Conservation (phyloP, 164 flowering plant genomes). For the Kalanchoe fedtschenkoi region DNA sequence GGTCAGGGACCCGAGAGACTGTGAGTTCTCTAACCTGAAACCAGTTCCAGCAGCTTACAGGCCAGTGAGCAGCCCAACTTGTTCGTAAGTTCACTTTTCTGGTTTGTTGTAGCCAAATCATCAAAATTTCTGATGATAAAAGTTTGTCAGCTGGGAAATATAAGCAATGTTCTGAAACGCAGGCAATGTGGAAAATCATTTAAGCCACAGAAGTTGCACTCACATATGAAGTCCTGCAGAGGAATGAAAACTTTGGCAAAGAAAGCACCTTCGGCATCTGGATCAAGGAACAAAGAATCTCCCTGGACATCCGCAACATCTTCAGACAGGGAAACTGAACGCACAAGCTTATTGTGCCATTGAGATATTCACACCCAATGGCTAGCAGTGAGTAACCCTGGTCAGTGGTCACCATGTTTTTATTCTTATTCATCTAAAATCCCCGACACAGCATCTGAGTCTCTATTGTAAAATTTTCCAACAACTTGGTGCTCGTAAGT, state of each 20-base stretch:
- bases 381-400: too few relatives aligned
- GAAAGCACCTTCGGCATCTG: slow-evolving; percentile 8
- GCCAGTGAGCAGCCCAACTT: slow-evolving; percentile 23
- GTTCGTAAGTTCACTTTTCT: slow-evolving; percentile 8
- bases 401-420: too few relatives aligned
- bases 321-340: slow-evolving; percentile 3
- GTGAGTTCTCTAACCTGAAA: slow-evolving; percentile 6
- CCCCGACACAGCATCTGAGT: too few relatives aligned
- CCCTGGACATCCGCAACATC: slow-evolving; percentile 5
- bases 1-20: not conserved
- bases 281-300: slow-evolving; percentile 2
- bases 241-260: slow-evolving; percentile 40
- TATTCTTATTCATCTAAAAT: too few relatives aligned
- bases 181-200: slow-evolving; percentile 80
- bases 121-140: not conserved
- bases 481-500: too few relatives aligned
- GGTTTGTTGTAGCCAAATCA: not conserved
- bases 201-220: slow-evolving; percentile 64
- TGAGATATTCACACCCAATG: not conserved
- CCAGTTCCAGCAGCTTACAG: slow-evolving; percentile 14
- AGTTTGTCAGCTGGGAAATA: not conserved
- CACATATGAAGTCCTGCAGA: slow-evolving; percentile 69
- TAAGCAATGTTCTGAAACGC: slow-evolving; percentile 9
- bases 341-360: not conserved
- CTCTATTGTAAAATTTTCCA: too few relatives aligned